phyloP scores from a whole-genome alignment of 2,329 filamentous ascomycete species.

The Remersonia thermophila region DNA sequence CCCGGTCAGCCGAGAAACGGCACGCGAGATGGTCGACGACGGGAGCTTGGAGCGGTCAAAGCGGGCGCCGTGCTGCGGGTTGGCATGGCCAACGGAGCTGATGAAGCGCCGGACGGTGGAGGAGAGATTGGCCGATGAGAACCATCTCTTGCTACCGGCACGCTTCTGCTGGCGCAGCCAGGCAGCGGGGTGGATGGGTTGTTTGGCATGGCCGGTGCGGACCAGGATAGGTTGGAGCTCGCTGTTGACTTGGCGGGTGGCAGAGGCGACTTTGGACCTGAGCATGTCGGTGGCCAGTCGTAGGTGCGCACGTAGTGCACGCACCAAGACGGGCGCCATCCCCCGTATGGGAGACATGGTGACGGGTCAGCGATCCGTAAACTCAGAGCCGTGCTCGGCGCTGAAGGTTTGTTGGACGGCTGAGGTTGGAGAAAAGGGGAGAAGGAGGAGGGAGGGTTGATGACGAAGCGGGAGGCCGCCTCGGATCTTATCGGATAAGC shows the following conservation, averaged over 20 bases:
- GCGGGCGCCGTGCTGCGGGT: conserved; percentile 22
- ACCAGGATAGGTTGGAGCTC: conserved; percentile 34
- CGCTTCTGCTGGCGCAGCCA: conserved; percentile 39
- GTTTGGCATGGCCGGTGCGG: conserved; percentile 29
- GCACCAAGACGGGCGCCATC: conserved; percentile 43
- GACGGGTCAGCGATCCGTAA: conserved; percentile 14
- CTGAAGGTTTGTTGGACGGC: conserved; percentile 5
- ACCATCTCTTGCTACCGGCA: conserved; percentile 32
- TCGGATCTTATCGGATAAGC: conserved; percentile 17
- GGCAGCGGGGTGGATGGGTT: conserved; percentile 40
- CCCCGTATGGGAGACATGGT: conserved; percentile 44
- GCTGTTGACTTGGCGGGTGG: conserved; percentile 31
- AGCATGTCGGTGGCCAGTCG: conserved; percentile 37
- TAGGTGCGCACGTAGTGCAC: conserved; percentile 40
- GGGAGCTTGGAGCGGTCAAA: conserved; percentile 39
- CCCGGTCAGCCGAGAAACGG: conserved; percentile 50
- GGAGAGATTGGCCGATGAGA: conserved; percentile 35
- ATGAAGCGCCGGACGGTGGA: conserved; percentile 39
- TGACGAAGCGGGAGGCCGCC: conserved; percentile 8
- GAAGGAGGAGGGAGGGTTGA: no score
- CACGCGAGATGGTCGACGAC: conserved; percentile 35
- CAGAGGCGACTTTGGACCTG: conserved; percentile 35
- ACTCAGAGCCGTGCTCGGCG: conserved; percentile 1
- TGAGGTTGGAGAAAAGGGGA: conserved; percentile 1
- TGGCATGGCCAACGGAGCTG: conserved; percentile 28